These are phyloP conservation scores for Serendipita sp. DNA, from an alignment of 768 basidiomycete genomes.

Conservation along the genomic window DNA sequence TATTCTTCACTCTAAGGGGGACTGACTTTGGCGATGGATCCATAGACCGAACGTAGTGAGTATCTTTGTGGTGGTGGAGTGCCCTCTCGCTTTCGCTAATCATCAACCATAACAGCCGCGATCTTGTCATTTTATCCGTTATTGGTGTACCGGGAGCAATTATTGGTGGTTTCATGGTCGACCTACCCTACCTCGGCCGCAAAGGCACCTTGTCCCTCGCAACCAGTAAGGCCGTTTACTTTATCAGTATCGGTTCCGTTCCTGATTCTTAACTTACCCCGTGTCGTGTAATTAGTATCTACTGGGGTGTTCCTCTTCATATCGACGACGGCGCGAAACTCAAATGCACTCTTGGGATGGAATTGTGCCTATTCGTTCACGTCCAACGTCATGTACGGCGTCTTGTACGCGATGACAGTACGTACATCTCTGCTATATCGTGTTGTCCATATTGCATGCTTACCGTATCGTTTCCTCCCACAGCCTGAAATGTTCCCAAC, in stretches of 20 bases:
- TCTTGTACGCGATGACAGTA: slow-evolving; percentile 21
- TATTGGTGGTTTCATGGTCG: slow-evolving; percentile 38
- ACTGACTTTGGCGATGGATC: slow-evolving; percentile 55
- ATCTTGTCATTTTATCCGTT: slow-evolving; percentile 40
- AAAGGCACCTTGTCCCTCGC: slow-evolving; percentile 38
- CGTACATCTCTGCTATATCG: slow-evolving; percentile 20
- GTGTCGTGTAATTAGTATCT: slow-evolving; percentile 20
- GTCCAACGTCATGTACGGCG: slow-evolving; percentile 42
- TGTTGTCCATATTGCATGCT: not conserved
- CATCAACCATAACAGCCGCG: slow-evolving; percentile 11
- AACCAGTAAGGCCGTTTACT: slow-evolving; percentile 22
- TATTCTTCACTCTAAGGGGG: slow-evolving; percentile 47
- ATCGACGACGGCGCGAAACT: slow-evolving; percentile 38
- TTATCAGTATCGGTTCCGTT: not conserved
- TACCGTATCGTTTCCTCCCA: not conserved
- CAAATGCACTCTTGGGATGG: slow-evolving; percentile 37
- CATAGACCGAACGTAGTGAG: slow-evolving; percentile 56
- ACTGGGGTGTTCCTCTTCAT: slow-evolving; percentile 45
- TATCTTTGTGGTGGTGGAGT: slow-evolving; percentile 19
- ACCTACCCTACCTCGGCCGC: slow-evolving; percentile 34
- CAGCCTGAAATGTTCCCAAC: slow-evolving; percentile 39
- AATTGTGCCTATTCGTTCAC: slow-evolving; percentile 44
- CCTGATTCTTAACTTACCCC: slow-evolving; percentile 10
- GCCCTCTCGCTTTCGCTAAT: slow-evolving; percentile 14
- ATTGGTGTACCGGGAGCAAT: slow-evolving; percentile 43